These are phyloP conservation scores for Rugonectria rugulosa DNA, from an alignment of 2,329 filamentous ascomycete species.

Conservation along the genomic window DNA sequence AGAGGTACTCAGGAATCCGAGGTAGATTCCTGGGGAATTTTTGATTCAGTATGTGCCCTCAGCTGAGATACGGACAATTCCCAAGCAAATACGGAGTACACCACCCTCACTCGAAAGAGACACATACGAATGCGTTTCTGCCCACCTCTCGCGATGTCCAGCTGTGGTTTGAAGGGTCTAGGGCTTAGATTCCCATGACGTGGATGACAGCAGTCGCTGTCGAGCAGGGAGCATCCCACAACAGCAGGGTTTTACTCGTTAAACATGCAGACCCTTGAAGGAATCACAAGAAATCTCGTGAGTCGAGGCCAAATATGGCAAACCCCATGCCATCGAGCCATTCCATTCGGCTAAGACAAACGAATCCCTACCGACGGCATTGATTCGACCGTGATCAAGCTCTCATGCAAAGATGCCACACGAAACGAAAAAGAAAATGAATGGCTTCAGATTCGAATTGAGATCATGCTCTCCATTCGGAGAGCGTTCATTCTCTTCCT, in stretches of 20 bases:
- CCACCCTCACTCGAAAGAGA: too few species aligned
- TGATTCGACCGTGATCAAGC: neutral
- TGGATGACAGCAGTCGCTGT: neutral
- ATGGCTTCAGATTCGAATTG: slow-evolving; percentile 69
- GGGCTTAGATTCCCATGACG: slow-evolving; percentile 5
- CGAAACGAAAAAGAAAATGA: slow-evolving; percentile 12
- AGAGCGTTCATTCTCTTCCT: slow-evolving; percentile 73
- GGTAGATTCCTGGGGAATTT: too few species aligned
- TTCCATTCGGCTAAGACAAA: neutral
- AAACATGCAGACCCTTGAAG: neutral
- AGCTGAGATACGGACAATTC: too few species aligned
- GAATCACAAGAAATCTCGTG: neutral
- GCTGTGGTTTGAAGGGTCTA: neutral
- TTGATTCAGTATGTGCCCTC: too few species aligned
- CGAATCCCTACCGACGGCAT: neutral
- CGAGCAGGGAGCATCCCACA: slow-evolving; percentile 1
- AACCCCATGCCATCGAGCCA: neutral
- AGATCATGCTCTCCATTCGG: slow-evolving; percentile 65
- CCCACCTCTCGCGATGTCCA: too few species aligned
- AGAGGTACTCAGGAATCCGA: too few species aligned
- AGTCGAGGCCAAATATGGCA: neutral
- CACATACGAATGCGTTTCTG: neutral
- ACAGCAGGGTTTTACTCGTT: neutral
- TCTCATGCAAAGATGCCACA: neutral
- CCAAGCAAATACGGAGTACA: too few species aligned